Conservation (phyloP, 192 early-diverging fungal genomes). For the Backusella westeae region DNA sequence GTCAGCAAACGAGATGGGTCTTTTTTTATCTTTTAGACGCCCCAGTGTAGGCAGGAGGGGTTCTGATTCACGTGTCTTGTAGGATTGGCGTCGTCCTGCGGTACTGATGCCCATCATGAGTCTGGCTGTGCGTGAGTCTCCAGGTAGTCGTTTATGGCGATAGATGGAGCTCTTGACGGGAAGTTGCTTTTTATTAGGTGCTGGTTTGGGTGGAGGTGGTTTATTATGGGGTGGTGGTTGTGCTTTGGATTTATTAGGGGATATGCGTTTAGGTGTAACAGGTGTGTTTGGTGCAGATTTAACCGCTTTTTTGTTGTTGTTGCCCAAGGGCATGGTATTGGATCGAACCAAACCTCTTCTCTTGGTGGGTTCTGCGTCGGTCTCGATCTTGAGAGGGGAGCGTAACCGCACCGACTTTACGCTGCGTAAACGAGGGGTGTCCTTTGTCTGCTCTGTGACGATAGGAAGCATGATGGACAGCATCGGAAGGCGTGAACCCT, state of each 20-base stretch:
- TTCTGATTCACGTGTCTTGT: slow-evolving; percentile 2
- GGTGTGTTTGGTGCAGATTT: not conserved
- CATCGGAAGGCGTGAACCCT: slow-evolving; percentile 34
- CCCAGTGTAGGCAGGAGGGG: not conserved
- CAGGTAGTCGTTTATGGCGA: slow-evolving; percentile 21
- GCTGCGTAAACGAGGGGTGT: not conserved
- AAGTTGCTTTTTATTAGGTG: not conserved
- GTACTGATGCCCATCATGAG: slow-evolving; percentile 29
- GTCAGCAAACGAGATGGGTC: slow-evolving; percentile 17
- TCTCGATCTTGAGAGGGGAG: not conserved
- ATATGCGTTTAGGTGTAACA: not conserved
- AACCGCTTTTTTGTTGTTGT: not conserved
- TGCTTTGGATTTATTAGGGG: slow-evolving; percentile 1
- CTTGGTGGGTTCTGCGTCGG: not conserved
- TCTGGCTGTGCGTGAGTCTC: slow-evolving; percentile 21
- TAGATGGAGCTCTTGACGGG: slow-evolving; percentile 12
- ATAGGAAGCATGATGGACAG: not conserved
- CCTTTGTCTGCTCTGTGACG: not conserved
- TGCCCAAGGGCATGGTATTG: slow-evolving; percentile 6
- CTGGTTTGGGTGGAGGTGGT: not conserved
- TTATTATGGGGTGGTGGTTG: not conserved
- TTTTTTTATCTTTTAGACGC: not conserved
- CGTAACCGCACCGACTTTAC: slow-evolving; percentile 2
- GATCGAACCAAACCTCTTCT: slow-evolving; percentile 1
- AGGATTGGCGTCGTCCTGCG: not conserved